Evolutionary conservation across 805 yeast species (phyloP).

Genomic region (Ogataea parapolymorpha): DNA sequence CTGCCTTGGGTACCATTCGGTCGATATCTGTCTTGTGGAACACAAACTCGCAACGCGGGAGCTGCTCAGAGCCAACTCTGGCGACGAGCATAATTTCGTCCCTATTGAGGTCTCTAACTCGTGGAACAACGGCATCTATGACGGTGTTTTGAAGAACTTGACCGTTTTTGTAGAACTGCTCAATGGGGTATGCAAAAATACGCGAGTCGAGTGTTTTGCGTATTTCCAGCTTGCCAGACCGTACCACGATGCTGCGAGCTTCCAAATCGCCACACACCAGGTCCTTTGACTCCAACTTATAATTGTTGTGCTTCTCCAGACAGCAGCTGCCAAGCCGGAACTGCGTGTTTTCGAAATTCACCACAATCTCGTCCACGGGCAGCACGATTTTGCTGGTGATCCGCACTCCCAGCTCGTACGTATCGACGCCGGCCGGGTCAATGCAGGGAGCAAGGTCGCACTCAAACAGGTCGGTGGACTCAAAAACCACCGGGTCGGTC

Average conservation of each 20-base stretch:
- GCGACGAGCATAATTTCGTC: constrained; percentile 26
- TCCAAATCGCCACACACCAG: constrained; percentile 23
- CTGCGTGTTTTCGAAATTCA: constrained; percentile 14
- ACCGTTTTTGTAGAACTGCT: constrained; percentile 13
- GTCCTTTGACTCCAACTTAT: constrained; percentile 18
- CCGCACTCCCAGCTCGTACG: constrained; percentile 35
- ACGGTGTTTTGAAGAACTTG: constrained; percentile 18
- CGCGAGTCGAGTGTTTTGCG: constrained; percentile 11
- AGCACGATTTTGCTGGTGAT: constrained; percentile 30
- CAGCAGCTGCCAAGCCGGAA: constrained; percentile 12
- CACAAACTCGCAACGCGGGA: constrained; percentile 15
- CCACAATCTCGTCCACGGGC: constrained; percentile 11
- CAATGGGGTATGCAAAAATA: constrained; percentile 19
- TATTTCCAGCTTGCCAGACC: constrained; percentile 24
- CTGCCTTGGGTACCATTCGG: constrained; percentile 22
- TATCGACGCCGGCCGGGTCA: constrained; percentile 34
- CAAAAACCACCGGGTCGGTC: constrained; percentile 12
- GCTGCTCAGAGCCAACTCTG: constrained; percentile 18
- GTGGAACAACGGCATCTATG: constrained; percentile 22
- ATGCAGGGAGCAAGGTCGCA: constrained; percentile 38
- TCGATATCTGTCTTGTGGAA: constrained; percentile 30
- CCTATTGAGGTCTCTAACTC: constrained; percentile 24
- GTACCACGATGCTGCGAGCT: constrained; percentile 17
- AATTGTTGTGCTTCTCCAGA: constrained; percentile 8
- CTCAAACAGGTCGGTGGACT: constrained; percentile 34